Percentiles rank a stretch among this genome's conserved stretches.
Evolutionary conservation across 805 yeast species (phyloP).

Genomic region (Jamesozyma gamospora): DNA sequence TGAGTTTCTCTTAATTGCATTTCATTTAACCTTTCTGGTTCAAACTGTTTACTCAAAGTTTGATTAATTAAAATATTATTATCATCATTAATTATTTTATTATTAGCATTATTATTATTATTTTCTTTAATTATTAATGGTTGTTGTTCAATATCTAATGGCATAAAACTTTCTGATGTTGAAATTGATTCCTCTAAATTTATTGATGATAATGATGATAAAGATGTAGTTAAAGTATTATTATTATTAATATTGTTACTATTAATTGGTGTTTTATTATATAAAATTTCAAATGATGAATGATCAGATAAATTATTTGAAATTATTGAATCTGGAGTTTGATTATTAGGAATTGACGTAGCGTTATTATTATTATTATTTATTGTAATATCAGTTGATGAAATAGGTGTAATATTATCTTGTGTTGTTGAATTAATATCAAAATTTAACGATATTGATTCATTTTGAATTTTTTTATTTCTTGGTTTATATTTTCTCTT

Average conservation of each 20-base stretch:
- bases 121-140: background rate
- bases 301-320: background rate
- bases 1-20: slow-evolving; percentile 22
- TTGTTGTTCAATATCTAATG: slow-evolving; percentile 8
- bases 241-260: background rate
- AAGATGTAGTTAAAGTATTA: background rate
- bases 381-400: background rate
- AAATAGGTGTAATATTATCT: background rate
- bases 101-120: background rate
- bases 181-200: background rate
- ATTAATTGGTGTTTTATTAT: background rate
- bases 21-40: slow-evolving; percentile 14
- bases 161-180: background rate
- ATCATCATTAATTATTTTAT: slow-evolving; percentile 6
- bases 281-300: slow-evolving; percentile 1
- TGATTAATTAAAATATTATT: slow-evolving; percentile 5
- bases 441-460: slow-evolving; percentile 7
- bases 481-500: slow-evolving; percentile 12
- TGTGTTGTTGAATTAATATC: background rate
- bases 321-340: background rate
- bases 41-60: slow-evolving; percentile 6
- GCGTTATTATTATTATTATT: background rate
- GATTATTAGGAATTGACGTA: background rate
- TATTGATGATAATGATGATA: slow-evolving; percentile 1
- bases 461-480: slow-evolving; percentile 19